Evolutionary conservation across 768 basidiomycete species (phyloP).

Genomic region (Boletellus emodensis): DNA sequence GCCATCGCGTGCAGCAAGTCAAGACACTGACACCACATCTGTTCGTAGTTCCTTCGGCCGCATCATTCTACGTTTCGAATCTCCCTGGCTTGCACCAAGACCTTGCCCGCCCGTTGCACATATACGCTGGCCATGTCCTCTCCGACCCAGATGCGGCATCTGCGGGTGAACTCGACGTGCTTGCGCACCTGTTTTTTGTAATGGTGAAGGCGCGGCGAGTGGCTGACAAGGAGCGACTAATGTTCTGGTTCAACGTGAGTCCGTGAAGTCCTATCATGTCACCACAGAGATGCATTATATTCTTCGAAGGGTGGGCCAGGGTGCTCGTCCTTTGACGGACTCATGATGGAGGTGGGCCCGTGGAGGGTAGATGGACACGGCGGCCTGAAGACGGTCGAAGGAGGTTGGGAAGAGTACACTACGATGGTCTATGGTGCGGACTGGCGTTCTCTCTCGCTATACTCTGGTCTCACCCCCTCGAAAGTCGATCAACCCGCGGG

Average conservation of each 20-base stretch:
- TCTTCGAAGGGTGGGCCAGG: slow-evolving; percentile 82
- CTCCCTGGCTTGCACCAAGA: slow-evolving; percentile 78
- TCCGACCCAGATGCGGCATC: slow-evolving; percentile 61
- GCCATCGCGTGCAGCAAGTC: neutral
- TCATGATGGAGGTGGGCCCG: slow-evolving; percentile 98
- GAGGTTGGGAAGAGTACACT: slow-evolving; percentile 97
- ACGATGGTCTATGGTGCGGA: slow-evolving; percentile 85
- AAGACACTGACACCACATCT: neutral
- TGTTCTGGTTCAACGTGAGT: slow-evolving; percentile 96
- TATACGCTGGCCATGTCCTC: slow-evolving; percentile 83
- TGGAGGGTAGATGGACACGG: slow-evolving; percentile 76
- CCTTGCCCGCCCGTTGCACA: slow-evolving; percentile 62
- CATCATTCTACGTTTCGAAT: slow-evolving; percentile 76
- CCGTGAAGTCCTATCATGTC: neutral
- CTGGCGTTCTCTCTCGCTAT: neutral
- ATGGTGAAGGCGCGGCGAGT: slow-evolving; percentile 80
- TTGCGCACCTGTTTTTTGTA: slow-evolving; percentile 83
- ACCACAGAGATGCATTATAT: neutral
- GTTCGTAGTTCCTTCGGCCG: slow-evolving; percentile 63
- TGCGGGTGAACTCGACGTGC: slow-evolving; percentile 55
- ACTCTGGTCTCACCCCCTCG: slow-evolving; percentile 7
- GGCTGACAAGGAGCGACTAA: slow-evolving; percentile 85
- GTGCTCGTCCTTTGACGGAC: slow-evolving; percentile 94
- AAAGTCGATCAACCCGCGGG: slow-evolving; percentile 97
- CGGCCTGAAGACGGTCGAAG: slow-evolving; percentile 67